Percentiles rank a stretch among this genome's conserved stretches.
These are phyloP conservation scores for Mycosphaerella sp. DNA, from an alignment of 2,329 filamentous ascomycete genomes.

Conservation along the genomic window DNA sequence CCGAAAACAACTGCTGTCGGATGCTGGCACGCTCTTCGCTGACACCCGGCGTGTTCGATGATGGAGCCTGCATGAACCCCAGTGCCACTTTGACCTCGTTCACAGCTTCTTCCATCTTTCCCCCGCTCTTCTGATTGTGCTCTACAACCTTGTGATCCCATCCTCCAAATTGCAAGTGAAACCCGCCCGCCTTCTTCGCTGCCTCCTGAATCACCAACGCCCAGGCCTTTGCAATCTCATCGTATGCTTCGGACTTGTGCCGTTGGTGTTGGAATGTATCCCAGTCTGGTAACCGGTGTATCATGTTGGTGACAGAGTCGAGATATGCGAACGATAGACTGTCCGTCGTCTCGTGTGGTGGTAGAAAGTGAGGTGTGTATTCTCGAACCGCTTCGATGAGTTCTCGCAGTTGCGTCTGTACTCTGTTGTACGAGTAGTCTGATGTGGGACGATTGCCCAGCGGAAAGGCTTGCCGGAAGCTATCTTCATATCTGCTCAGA, in stretches of 20 bases:
- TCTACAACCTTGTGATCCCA: conserved; percentile 86
- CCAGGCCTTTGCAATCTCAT: conserved; percentile 93
- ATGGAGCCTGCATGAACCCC: conserved; percentile 64
- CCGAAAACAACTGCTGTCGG: conserved; percentile 41
- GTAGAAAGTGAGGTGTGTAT: conserved; percentile 92
- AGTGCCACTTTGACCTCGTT: conserved; percentile 65
- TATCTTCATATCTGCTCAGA: conserved; percentile 71
- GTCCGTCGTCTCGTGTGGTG: conserved; percentile 80
- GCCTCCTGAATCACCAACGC: conserved; percentile 84
- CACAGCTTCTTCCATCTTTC: conserved; percentile 72
- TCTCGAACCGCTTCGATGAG: conserved; percentile 86
- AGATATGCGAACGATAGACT: conserved; percentile 78
- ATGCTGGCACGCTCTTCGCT: conserved; percentile 41
- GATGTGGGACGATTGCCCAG: conserved; percentile 76
- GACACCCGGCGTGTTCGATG: conserved; percentile 26
- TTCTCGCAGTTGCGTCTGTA: conserved; percentile 70
- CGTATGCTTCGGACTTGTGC: conserved; percentile 91
- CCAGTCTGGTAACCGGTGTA: conserved; percentile 87
- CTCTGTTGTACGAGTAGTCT: conserved; percentile 92
- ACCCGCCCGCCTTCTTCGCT: conserved; percentile 82
- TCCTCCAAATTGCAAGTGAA: conserved; percentile 78
- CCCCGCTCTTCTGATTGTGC: conserved; percentile 81
- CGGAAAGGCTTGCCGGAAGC: conserved; percentile 72
- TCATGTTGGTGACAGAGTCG: conserved; percentile 80
- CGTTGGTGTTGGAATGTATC: conserved; percentile 80